Evolutionary conservation across 2,329 filamentous ascomycete species (phyloP).

Genomic region (Cercospora berteroae): DNA sequence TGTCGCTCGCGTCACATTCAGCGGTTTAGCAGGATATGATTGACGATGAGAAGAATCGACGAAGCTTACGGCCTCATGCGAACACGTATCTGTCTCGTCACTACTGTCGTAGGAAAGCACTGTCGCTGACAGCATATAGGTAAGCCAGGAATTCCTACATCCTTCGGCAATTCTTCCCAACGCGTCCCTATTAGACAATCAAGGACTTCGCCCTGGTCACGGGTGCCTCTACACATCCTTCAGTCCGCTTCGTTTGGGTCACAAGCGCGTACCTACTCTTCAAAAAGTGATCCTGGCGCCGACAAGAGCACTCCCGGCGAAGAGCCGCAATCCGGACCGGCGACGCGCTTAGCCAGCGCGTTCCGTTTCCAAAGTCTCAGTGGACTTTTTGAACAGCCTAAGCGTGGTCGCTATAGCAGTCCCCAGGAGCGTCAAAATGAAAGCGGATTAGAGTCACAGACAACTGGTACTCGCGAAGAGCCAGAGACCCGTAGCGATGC

Average conservation of each 20-base stretch:
- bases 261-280: constrained; percentile 27
- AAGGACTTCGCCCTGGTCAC: constrained; percentile 19
- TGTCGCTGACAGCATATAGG: constrained; percentile 12
- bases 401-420: constrained; percentile 30
- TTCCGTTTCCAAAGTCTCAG: constrained; percentile 35
- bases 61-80: constrained; percentile 9
- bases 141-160: constrained; percentile 2
- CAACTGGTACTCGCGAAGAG: neutral
- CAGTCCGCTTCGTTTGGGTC: neutral
- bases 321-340: neutral
- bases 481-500: neutral
- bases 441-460: neutral
- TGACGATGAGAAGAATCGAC: constrained; percentile 33
- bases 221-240: constrained; percentile 23
- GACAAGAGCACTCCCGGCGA: neutral
- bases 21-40: constrained; percentile 26
- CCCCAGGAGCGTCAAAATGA: constrained; percentile 16
- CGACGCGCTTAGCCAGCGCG: constrained; percentile 19
- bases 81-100: constrained; percentile 2
- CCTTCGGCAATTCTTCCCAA: neutral
- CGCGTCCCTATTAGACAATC: neutral
- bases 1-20: constrained; percentile 12
- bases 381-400: constrained; percentile 28
- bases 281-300: constrained; percentile 10
- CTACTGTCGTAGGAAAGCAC: constrained; percentile 1